Percentiles rank a stretch among this genome's conserved stretches.
Conservation (phyloP, 768 basidiomycete genomes). For the Mrakia frigida region DNA sequence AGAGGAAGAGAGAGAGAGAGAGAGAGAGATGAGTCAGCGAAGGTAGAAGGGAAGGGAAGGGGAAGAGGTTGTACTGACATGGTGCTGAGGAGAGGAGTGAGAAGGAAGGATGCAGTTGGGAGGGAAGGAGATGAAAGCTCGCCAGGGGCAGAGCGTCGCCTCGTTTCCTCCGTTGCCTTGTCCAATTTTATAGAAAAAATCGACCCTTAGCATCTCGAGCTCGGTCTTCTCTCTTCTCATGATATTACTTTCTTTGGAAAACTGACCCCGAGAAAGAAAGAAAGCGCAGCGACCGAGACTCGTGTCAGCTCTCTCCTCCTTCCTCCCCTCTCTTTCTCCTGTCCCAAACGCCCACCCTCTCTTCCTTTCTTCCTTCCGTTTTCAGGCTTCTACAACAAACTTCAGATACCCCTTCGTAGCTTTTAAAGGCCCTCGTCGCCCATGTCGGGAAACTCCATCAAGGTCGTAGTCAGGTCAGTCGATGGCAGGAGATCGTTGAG, state of each 20-base stretch:
- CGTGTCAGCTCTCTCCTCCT: neutral
- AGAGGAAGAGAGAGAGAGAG: neutral
- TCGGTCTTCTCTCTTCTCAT: no score
- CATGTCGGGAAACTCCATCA: slow-evolving; percentile 38
- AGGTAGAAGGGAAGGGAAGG: neutral
- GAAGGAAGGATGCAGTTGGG: neutral
- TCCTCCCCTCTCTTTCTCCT: neutral
- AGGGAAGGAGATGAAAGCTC: no score
- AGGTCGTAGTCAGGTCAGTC: slow-evolving; percentile 46
- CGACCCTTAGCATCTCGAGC: no score
- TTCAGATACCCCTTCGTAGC: neutral
- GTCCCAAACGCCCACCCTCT: neutral
- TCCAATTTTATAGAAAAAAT: no score
- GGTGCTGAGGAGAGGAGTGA: neutral
- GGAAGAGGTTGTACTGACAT: no score
- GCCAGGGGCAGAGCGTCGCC: no score
- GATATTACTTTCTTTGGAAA: no score
- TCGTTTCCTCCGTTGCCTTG: no score
- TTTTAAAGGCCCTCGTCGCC: no score
- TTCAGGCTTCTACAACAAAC: neutral
- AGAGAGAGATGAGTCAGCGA: neutral
- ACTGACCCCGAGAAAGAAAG: no score
- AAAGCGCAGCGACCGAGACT: no score
- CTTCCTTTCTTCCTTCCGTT: neutral
- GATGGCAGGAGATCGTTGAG: neutral